Evolutionary conservation across 148 eudicot species (phyloP), one percentile per base, ranked within the genome.

Genomic region (Suaeda aralocaspica): DNA sequence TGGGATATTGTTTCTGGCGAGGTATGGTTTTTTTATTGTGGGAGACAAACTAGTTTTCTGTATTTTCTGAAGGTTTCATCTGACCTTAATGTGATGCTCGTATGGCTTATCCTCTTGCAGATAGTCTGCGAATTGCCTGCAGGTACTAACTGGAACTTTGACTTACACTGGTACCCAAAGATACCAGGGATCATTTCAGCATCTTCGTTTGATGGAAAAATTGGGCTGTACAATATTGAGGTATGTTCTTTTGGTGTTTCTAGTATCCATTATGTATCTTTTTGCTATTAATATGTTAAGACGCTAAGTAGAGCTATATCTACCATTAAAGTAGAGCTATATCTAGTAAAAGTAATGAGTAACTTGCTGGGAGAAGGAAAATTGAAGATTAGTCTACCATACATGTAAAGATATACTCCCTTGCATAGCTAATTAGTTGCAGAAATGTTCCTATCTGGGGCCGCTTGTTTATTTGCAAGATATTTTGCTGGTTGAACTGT

Each of bases 101-200:
- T 29, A 15, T 70, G 65, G n/a, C 49, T 58, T 55, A 52, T 69
- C 57, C 24, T 81, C 64, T 26, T 72, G 81, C 89, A 94, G 99
- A 94, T 91, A 72, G 93, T 87, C 31, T 77, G 88, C 56, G 99
- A 94, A 74, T 79, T 94, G 83, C 99, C 99, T 31, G 85, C 91
- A 66, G 97, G 97, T 63, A 81, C 87, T 72, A 94, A 94, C 68
- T 89, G 93, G 96, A 91, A 91, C 72, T 94, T 94, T 76, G 99
- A 91, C 59, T 84, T 94, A 24, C 97, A 94, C 74, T 94, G 99
- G 99, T 94, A 94, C 77, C 83, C 96, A 0, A 94, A 87, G 80
- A 84, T 89, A 68, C 97, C 96, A 6, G 99, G 99, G 70, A 80
- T 94, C 75, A 91, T 94, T 63, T 94, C 99, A 74, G 97, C 99